These are phyloP conservation scores for Quercus bicolor DNA, from an alignment of 306 rosid genomes.

Conservation along the genomic window DNA sequence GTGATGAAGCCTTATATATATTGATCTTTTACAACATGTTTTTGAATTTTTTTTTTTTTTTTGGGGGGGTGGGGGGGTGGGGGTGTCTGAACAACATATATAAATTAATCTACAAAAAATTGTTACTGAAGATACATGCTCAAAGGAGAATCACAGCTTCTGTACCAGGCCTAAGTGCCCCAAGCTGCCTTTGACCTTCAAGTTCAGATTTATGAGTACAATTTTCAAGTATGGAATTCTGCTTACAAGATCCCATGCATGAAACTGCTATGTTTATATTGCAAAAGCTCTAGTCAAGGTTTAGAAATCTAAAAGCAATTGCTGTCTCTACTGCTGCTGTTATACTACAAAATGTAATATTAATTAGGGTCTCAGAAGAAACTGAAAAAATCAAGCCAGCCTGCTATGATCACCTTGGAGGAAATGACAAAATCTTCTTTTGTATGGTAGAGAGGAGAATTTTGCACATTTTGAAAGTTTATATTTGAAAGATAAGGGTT, in stretches of 20 bases:
- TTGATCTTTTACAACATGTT: not conserved
- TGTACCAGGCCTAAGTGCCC: not conserved
- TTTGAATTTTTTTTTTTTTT: too few relatives aligned
- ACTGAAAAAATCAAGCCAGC: not conserved
- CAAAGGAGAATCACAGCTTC: not conserved
- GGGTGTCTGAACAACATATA: not conserved
- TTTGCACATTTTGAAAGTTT: not conserved
- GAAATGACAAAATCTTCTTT: not conserved
- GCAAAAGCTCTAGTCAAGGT: too few relatives aligned
- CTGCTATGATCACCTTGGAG: not conserved
- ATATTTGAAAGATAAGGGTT: not conserved
- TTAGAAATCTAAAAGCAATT: not conserved
- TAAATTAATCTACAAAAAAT: not conserved
- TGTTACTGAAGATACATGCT: not conserved
- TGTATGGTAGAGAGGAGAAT: not conserved
- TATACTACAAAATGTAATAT: not conserved
- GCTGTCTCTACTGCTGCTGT: conserved; percentile 1
- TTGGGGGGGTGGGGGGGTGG: too few relatives aligned
- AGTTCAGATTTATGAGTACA: not conserved
- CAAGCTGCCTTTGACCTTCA: not conserved
- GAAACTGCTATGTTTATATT: too few relatives aligned
- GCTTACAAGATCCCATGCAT: not conserved
- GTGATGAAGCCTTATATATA: too few relatives aligned
- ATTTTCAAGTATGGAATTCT: not conserved
- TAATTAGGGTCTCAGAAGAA: not conserved